phyloP scores from a whole-genome alignment of 1,284 basidiomycete species.

The Moesziomyces sp. region DNA sequence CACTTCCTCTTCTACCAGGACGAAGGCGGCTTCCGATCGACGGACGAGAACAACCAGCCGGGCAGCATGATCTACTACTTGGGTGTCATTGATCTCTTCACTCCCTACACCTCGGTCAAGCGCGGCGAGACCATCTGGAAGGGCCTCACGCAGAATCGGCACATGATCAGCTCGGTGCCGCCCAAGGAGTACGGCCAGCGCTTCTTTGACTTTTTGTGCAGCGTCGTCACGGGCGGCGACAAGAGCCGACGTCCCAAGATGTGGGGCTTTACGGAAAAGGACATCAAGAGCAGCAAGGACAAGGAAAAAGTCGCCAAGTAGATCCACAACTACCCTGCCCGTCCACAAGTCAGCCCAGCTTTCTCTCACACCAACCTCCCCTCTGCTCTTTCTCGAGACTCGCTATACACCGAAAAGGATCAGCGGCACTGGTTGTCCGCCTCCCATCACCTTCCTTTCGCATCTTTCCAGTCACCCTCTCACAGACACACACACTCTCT shows the following conservation, averaged over 20 bases:
- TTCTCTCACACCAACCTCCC: not conserved
- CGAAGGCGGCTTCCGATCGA: constrained; percentile 90
- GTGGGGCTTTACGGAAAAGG: constrained; percentile 37
- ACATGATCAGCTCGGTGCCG: constrained; percentile 62
- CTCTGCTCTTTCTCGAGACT: not conserved
- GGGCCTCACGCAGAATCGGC: constrained; percentile 73
- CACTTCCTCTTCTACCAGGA: constrained; percentile 96
- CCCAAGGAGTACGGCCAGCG: constrained; percentile 63
- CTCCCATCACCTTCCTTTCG: not conserved
- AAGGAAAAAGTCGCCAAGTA: constrained; percentile 4
- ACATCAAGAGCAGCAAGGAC: constrained; percentile 1
- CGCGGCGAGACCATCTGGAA: constrained; percentile 92
- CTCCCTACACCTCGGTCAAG: constrained; percentile 84
- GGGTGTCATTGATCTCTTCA: constrained; percentile 70
- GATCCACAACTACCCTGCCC: too few species aligned
- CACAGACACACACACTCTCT: constrained; percentile 1
- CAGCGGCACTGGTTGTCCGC: too few species aligned
- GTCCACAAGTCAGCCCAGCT: too few species aligned
- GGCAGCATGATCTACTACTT: constrained; percentile 87
- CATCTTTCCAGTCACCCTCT: not conserved
- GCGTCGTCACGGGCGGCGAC: constrained; percentile 49
- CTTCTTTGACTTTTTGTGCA: constrained; percentile 59
- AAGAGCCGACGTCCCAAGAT: constrained; percentile 52
- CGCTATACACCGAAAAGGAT: too few species aligned
- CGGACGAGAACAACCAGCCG: constrained; percentile 81